Base-by-base conservation (phyloP, 352 stramenopile genomes). In the Phytopythium boreale region DNA sequence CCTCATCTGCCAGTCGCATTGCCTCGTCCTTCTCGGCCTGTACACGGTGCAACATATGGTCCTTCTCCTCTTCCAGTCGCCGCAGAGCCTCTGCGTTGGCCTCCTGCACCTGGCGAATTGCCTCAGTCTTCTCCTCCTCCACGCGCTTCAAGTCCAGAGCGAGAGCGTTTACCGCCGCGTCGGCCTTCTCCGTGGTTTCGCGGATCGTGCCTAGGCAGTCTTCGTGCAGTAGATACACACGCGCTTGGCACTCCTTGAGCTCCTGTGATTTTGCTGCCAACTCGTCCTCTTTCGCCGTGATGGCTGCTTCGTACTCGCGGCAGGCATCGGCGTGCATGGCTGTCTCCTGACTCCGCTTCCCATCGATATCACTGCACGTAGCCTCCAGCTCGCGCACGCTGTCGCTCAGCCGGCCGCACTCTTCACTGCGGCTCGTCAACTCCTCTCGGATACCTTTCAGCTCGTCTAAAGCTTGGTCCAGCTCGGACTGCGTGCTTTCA, bases 1-100 rank as follows among this genome's bases (percentile, higher is more conserved):
- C 55, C 19, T 60, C 55, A 17, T 60, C 55, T 8, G 36, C 55
- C 14, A 60, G 22, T 11, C 55, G n/a, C 36, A 50, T 50, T 1
- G 26, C 24, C 39, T 60, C 55, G 6, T 50, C 24, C 43, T 50
- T 60, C 55, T 60, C 55, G 15, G 36, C 26, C 0, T 26, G 55
- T 22, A 36, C n/a, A 2, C 15, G 22, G 9, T 60, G 36, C 34
- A 60, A 8, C 2, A 11, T n/a, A 12, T 37, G n/a, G 14, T 17
- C 4, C 11, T 26, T 60, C 4, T 50, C 55, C 0, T 60, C 20
- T 6, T 60, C 34, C 24, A 47, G 12, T 17, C 20, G 36, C 2
- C 14, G 15, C 7, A 56, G 1, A 39, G 49, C n/a, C 0, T 37
- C 22, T 36, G 9, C 26, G 22, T 37, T 29, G 34, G 36, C 11